Percentiles rank a stretch among this genome's conserved stretches.
Evolutionary conservation across 345 rosid genomes (phyloP).

Genomic region (Ricinus communis): DNA sequence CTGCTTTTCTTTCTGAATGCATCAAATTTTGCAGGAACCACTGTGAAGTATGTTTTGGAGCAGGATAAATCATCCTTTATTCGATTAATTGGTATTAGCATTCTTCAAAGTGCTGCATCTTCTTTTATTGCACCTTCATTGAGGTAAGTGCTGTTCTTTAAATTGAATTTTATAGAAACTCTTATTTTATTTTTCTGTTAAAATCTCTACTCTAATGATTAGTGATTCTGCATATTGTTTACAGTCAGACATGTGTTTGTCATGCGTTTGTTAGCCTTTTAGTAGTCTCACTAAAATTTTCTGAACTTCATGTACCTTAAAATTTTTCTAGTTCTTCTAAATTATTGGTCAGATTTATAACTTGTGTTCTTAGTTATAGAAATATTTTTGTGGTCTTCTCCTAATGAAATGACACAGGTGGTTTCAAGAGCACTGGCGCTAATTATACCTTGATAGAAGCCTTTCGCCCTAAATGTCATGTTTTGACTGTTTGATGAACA

Average conservation of each 20-base stretch:
- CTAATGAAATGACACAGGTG: no score
- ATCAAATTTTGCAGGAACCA: conserved; percentile 63
- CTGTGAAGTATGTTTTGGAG: conserved; percentile 93
- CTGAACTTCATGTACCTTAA: no score
- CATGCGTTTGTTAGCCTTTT: neutral
- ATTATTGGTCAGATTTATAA: no score
- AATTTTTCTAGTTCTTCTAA: no score
- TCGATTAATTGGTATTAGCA: conserved; percentile 79
- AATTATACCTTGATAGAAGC: neutral
- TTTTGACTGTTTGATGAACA: neutral
- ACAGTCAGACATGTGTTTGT: neutral
- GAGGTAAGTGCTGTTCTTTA: conserved; percentile 44
- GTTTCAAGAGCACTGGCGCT: neutral
- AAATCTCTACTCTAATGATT: neutral
- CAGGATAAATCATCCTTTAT: conserved; percentile 85
- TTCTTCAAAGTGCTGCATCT: conserved; percentile 94
- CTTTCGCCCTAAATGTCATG: neutral
- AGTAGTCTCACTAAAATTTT: neutral
- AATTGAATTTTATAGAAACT: neutral
- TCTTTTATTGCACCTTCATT: conserved; percentile 93
- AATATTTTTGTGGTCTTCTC: no score
- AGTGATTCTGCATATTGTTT: neutral
- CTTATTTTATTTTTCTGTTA: neutral
- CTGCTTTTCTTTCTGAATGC: conserved; percentile 18
- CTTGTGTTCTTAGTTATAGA: no score